A percentile compares a stretch with the other conserved stretches of the same genome.
These are phyloP conservation scores for Aureobasidium mangrovei DNA, from an alignment of 2,329 filamentous ascomycete genomes.

Conservation along the genomic window DNA sequence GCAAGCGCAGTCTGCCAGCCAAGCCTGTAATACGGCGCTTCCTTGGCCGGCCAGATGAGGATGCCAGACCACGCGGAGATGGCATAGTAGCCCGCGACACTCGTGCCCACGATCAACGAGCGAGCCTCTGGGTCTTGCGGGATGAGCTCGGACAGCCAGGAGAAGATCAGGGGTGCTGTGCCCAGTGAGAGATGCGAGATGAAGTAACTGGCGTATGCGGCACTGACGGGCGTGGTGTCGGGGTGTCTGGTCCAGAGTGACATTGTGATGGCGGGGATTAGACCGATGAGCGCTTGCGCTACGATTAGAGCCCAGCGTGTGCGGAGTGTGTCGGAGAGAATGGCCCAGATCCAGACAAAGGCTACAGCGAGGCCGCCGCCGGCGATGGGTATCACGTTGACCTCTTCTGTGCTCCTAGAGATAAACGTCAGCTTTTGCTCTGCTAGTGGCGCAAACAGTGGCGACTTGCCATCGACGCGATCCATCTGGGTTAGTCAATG, in stretches of 20 bases:
- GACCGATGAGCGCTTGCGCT: constrained; percentile 38
- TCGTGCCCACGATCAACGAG: constrained; percentile 41
- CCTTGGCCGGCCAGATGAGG: constrained; percentile 43
- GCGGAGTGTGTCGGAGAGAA: constrained; percentile 42
- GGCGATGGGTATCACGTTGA: constrained; percentile 43
- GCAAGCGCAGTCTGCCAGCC: constrained; percentile 43
- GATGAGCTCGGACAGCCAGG: constrained; percentile 44
- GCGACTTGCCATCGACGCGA: constrained; percentile 32
- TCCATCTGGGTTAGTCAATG: constrained; percentile 34
- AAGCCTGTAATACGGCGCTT: constrained; percentile 43
- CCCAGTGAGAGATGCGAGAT: constrained; percentile 41
- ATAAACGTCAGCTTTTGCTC: too few relatives aligned
- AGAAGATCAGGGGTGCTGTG: constrained; percentile 44
- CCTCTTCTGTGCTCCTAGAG: constrained; percentile 25
- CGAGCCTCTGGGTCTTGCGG: constrained; percentile 44
- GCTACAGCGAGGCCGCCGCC: constrained; percentile 42
- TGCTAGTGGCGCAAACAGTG: not conserved
- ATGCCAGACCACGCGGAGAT: constrained; percentile 46
- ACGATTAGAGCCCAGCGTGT: constrained; percentile 46
- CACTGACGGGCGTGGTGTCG: constrained; percentile 32
- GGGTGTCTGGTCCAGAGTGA: constrained; percentile 45
- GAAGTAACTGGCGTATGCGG: constrained; percentile 46
- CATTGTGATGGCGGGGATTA: constrained; percentile 44
- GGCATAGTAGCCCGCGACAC: constrained; percentile 43
- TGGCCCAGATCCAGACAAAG: constrained; percentile 48